Evolutionary conservation across 2,329 filamentous ascomycete genomes (phyloP).

Genomic region (Lachnellula arida): DNA sequence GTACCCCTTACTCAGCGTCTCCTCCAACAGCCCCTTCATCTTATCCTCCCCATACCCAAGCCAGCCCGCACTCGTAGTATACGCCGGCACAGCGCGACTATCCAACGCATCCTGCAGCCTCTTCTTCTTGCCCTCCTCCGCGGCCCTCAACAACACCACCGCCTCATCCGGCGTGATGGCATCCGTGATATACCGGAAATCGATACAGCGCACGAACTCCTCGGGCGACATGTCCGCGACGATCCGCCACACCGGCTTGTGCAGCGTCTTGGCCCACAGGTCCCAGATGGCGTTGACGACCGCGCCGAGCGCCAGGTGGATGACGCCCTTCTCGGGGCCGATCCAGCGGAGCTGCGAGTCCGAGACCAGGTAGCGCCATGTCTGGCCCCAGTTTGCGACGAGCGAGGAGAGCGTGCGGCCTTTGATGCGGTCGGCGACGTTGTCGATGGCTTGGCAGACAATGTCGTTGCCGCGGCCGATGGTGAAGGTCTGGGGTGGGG

Average conservation of each 20-base stretch:
- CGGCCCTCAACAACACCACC: slow-evolving; percentile 61
- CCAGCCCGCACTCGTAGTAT: slow-evolving; percentile 89
- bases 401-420: slow-evolving; percentile 73
- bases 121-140: slow-evolving; percentile 62
- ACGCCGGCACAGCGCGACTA: slow-evolving; percentile 76
- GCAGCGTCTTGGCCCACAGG: slow-evolving; percentile 83
- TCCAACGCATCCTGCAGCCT: slow-evolving; percentile 69
- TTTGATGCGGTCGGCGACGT: slow-evolving; percentile 71
- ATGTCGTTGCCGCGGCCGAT: slow-evolving; percentile 90
- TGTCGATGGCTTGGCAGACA: slow-evolving; percentile 77
- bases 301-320: slow-evolving; percentile 83
- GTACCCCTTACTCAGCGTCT: slow-evolving; percentile 75
- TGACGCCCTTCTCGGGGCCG: slow-evolving; percentile 89
- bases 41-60: slow-evolving; percentile 86
- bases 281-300: slow-evolving; percentile 93
- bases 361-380: slow-evolving; percentile 86
- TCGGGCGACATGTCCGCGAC: slow-evolving; percentile 87
- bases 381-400: slow-evolving; percentile 76
- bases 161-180: slow-evolving; percentile 86
- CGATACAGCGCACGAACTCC: slow-evolving; percentile 82
- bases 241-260: slow-evolving; percentile 86
- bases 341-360: slow-evolving; percentile 93
- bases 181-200: slow-evolving; percentile 93
- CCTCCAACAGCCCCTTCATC: slow-evolving; percentile 68
- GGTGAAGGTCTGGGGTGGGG: slow-evolving; percentile 59